These are phyloP conservation scores for Ophiosphaerella herpotricha DNA, from an alignment of 2,329 filamentous ascomycete species.

Conservation along the genomic window DNA sequence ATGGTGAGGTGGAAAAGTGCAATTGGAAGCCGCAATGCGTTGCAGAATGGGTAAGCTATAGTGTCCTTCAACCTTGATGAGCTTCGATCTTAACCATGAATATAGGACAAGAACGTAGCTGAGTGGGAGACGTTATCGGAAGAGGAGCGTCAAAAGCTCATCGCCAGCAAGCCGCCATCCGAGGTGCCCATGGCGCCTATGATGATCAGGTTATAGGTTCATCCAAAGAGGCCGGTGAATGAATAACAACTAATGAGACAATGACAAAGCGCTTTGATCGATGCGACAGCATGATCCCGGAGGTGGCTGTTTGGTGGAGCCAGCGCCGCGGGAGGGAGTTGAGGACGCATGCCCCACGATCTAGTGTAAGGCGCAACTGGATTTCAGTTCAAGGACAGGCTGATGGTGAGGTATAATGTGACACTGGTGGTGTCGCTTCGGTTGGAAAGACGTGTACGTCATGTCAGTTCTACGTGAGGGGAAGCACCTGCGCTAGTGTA, in stretches of 20 bases:
- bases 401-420: no score
- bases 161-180: constrained; percentile 42
- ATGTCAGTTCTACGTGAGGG: no score
- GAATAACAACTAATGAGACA: not conserved
- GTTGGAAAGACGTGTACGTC: no score
- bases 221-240: not conserved
- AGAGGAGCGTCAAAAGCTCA: constrained; percentile 62
- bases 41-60: constrained; percentile 56
- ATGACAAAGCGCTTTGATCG: not conserved
- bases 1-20: constrained; percentile 71
- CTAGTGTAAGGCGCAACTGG: no score
- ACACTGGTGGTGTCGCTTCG: no score
- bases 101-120: constrained; percentile 62
- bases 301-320: no score
- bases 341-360: no score
- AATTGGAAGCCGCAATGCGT: constrained; percentile 72
- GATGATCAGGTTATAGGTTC: not conserved
- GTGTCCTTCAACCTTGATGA: not conserved
- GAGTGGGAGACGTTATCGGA: constrained; percentile 63
- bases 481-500: no score
- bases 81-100: constrained; percentile 5
- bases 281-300: no score
- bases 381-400: no score
- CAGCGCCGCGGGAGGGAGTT: no score
- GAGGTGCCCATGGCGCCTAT: not conserved